Evolutionary conservation across 2,329 filamentous ascomycete species (phyloP), one percentile per base, ranked within the genome.

Genomic region (Aspergillus sp.): DNA sequence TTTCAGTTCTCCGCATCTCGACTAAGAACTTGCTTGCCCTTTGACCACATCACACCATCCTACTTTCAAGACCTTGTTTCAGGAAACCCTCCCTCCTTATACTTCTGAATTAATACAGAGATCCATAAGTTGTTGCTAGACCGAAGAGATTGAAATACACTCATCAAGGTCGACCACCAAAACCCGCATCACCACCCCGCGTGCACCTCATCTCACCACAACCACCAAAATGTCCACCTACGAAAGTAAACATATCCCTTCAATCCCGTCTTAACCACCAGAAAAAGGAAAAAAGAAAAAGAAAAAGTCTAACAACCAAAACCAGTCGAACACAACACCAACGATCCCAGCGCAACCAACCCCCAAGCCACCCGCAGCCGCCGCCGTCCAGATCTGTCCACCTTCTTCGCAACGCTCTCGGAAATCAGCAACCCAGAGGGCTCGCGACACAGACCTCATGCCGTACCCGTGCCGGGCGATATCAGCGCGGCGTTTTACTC

Each of bases 311-410:
- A 19, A 19, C 19, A 19, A 19, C 19, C 19, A 19, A 19, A 19
- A 19, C 19, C 19, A 73, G 69, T 69, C 52, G 70, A 71, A 52
- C 69, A 73, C 55, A 68, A 67, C 44, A 71, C 64, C 41, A 54
- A 54, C 48, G 61, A 65, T 51, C 61, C 59, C 44, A 57, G 57
- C 45, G 49, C 54, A 44, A 36, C 46, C 46, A 43, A 41, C 27
- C 36, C 19, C 19, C 19, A 19, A 19, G 50, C 50, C 40, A 47
- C 43, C 51, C 66, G 66, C 12, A 64, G 65, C 32, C 66, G 68
- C 45, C 78, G 78, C 52, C 76, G 80, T 44, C 81, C 81, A 29
- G 81, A 84, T 61, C 74, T 83, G 36, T 80, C 76, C 36, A 81
- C 79, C 56, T 83, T 84, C 71, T 82, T 82, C 68, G 73, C 75